A percentile compares a stretch with the other conserved stretches of the same genome.
Conservation (phyloP, 352 stramenopile genomes). For the Pythium utonaiense region DNA sequence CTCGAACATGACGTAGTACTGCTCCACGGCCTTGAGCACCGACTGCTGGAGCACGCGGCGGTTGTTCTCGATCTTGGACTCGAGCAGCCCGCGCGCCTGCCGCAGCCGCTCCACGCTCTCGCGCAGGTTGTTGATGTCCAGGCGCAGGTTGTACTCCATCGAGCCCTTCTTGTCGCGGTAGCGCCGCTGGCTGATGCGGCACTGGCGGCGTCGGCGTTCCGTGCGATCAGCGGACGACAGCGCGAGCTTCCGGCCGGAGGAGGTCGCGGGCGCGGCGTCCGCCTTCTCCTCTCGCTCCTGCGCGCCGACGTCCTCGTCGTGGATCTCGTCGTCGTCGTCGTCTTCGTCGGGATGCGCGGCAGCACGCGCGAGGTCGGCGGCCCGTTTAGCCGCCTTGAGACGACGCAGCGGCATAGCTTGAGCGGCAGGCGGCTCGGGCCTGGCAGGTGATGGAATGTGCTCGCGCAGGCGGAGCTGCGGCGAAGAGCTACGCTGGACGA, state of each 20-base stretch:
- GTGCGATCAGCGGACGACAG: slow-evolving; percentile 21
- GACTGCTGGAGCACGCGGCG: slow-evolving; percentile 29
- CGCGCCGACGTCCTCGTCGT: neutral
- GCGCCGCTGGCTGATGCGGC: slow-evolving; percentile 60
- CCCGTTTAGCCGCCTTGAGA: neutral
- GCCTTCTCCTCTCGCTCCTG: neutral
- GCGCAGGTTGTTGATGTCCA: slow-evolving; percentile 61
- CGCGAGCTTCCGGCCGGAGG: neutral
- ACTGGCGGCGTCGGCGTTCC: slow-evolving; percentile 50
- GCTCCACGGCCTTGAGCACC: slow-evolving; percentile 46
- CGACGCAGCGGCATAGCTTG: slow-evolving; percentile 17
- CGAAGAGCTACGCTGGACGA: neutral
- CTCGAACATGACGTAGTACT: slow-evolving; percentile 69
- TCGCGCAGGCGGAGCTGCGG: neutral
- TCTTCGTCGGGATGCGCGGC: neutral
- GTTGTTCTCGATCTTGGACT: slow-evolving; percentile 44
- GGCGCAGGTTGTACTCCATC: slow-evolving; percentile 57
- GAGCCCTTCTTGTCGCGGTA: slow-evolving; percentile 71
- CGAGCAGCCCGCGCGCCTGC: slow-evolving; percentile 37
- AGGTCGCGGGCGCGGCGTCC: neutral
- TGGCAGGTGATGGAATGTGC: neutral
- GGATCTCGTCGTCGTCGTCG: neutral
- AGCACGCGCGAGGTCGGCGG: neutral
- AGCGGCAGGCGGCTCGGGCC: too few relatives aligned
- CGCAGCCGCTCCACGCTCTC: slow-evolving; percentile 53